phyloP scores from a whole-genome alignment of 192 early-diverging fungal genomes.

The Mortierella antarctica region DNA sequence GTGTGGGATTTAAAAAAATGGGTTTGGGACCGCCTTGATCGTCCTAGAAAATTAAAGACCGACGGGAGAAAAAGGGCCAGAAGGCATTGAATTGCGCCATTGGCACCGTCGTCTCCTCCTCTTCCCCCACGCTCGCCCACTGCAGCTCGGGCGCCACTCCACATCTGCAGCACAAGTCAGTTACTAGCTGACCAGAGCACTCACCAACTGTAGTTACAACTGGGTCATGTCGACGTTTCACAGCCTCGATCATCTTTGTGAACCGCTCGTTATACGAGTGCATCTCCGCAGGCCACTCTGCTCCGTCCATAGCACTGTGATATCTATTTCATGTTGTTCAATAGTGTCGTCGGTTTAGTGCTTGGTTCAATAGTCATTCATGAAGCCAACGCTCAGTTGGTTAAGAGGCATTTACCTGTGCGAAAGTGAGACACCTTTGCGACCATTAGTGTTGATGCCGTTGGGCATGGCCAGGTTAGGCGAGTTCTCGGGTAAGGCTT shows the following conservation, averaged over 20 bases:
- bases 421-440: slow-evolving; percentile 53
- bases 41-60: slow-evolving; percentile 35
- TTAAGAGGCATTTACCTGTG: slow-evolving; percentile 56
- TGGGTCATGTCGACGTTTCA: slow-evolving; percentile 94
- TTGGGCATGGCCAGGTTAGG: slow-evolving; percentile 59
- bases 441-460: slow-evolving; percentile 5
- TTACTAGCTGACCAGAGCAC: not conserved
- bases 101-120: not conserved
- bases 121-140: slow-evolving; percentile 61
- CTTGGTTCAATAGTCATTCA: not conserved
- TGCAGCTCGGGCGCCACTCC: slow-evolving; percentile 58
- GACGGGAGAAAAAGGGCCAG: slow-evolving; percentile 1
- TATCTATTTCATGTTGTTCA: slow-evolving; percentile 52
- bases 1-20: not conserved
- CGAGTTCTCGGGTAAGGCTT: slow-evolving; percentile 54
- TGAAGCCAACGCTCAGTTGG: not conserved
- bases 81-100: not conserved
- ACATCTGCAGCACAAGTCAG: not conserved
- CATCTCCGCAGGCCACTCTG: slow-evolving; percentile 75
- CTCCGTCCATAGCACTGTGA: slow-evolving; percentile 63
- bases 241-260: slow-evolving; percentile 88
- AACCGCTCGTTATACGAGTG: slow-evolving; percentile 84
- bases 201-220: slow-evolving; percentile 87
- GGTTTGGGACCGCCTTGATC: not conserved
- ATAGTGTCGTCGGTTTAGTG: not conserved